A percentile compares a stretch with the other conserved stretches of the same genome.
phyloP scores from a whole-genome alignment of 352 stramenopile genomes.

The Phytophthora hybrid region DNA sequence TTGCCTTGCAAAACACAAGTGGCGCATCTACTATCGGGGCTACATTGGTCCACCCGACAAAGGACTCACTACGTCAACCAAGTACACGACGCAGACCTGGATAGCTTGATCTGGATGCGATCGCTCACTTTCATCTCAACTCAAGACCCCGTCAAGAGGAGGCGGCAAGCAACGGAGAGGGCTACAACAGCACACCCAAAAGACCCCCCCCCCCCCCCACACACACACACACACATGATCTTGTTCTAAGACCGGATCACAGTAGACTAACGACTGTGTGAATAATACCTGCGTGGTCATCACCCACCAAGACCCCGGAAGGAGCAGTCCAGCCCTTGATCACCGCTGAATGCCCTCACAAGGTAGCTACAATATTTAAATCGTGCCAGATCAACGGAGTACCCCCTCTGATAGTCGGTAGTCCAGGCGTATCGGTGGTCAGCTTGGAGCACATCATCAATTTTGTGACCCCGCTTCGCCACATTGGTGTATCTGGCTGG shows the following conservation, averaged over 20 bases:
- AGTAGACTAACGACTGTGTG: neutral
- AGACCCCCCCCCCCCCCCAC: no score
- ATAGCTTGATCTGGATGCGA: no score
- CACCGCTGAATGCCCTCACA: neutral
- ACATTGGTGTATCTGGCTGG: neutral
- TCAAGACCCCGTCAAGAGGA: no score
- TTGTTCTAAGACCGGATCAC: neutral
- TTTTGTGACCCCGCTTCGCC: neutral
- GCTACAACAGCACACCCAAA: no score
- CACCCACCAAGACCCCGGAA: neutral
- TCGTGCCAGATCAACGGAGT: neutral
- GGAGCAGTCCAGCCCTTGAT: neutral
- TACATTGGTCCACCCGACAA: no score
- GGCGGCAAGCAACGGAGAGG: no score
- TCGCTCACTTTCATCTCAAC: no score
- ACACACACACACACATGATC: no score
- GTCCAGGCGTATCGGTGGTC: neutral
- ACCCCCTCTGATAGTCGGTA: neutral
- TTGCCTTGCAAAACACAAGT: no score
- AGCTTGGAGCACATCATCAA: neutral
- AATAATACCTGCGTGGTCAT: neutral
- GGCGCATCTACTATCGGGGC: no score
- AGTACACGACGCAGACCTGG: no score
- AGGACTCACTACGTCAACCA: no score
- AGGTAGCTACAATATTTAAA: neutral